Conservation (phyloP, 2,329 filamentous ascomycete genomes). For the Arthroderma uncinatum region DNA sequence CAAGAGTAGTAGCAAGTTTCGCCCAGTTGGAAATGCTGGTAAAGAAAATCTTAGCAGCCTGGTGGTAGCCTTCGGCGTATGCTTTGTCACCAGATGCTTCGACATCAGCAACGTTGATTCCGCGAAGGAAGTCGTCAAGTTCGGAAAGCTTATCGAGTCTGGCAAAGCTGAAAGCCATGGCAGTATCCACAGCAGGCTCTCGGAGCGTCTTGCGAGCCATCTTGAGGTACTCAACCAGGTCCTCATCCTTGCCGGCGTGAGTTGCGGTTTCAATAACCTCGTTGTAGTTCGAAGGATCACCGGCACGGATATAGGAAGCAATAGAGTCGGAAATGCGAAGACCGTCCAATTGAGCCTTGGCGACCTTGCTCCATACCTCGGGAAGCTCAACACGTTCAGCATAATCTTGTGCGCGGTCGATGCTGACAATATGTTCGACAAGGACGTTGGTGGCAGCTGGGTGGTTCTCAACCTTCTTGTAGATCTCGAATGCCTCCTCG, state of each 20-base stretch:
- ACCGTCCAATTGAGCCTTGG: conserved; percentile 93
- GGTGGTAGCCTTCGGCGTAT: conserved; percentile 83
- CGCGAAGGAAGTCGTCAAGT: conserved; percentile 89
- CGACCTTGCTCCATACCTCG: conserved; percentile 96
- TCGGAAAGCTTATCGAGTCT: conserved; percentile 83
- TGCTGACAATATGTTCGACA: conserved; percentile 93
- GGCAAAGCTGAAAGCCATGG: conserved; percentile 84
- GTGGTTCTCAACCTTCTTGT: conserved; percentile 94
- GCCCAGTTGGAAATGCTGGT: conserved; percentile 99
- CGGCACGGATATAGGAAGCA: conserved; percentile 92
- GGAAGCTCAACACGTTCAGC: conserved; percentile 88
- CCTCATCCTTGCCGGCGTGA: conserved; percentile 93
- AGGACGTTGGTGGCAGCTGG: conserved; percentile 78
- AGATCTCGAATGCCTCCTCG: conserved; percentile 96
- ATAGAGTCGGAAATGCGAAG: conserved; percentile 86
- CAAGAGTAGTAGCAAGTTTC: conserved; percentile 91
- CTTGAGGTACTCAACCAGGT: conserved; percentile 87
- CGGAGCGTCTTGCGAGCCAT: conserved; percentile 97
- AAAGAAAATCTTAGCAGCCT: conserved; percentile 98
- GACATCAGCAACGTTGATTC: conserved; percentile 87
- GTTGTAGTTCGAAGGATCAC: conserved; percentile 81
- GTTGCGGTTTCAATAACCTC: conserved; percentile 96
- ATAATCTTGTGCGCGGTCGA: conserved; percentile 90
- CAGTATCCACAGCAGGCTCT: conserved; percentile 87
- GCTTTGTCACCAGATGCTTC: conserved; percentile 98